Conservation (phyloP, 768 basidiomycete species). For the Mycena rosella region DNA sequence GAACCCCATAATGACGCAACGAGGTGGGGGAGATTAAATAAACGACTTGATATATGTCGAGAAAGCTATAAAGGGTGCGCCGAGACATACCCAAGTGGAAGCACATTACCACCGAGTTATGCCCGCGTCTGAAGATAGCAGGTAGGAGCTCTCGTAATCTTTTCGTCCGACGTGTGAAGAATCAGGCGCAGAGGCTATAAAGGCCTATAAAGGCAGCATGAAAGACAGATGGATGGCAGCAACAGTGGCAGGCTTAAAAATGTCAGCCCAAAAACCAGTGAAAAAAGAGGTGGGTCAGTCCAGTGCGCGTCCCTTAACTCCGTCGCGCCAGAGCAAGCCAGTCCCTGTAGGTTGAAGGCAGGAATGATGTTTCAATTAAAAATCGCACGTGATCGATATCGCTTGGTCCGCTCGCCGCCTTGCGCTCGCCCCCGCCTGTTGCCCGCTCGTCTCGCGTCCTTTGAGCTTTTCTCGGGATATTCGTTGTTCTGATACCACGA, state of each 20-base stretch:
- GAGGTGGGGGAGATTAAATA: slow-evolving; percentile 6
- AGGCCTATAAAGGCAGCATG: neutral
- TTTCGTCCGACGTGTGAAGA: neutral
- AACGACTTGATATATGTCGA: neutral
- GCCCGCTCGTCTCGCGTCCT: too few relatives aligned
- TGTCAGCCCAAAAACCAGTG: too few relatives aligned
- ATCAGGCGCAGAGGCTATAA: slow-evolving; percentile 6
- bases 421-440: too few relatives aligned
- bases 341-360: too few relatives aligned
- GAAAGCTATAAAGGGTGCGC: neutral
- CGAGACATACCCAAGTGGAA: neutral
- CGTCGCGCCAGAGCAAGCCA: neutral
- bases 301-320: neutral
- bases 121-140: slow-evolving; percentile 15
- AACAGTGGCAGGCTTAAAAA: too few relatives aligned
- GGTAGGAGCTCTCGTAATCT: neutral
- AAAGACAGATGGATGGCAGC: slow-evolving; percentile 3
- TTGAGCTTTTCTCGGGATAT: too few relatives aligned
- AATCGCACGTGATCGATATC: too few relatives aligned
- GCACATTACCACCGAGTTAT: neutral
- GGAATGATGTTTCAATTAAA: too few relatives aligned
- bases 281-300: too few relatives aligned
- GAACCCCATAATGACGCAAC: slow-evolving; percentile 17
- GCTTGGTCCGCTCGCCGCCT: too few relatives aligned
- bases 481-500: too few relatives aligned